These are phyloP conservation scores for Huntiella bhutanensis DNA, from an alignment of 2,329 filamentous ascomycete species.

Conservation along the genomic window DNA sequence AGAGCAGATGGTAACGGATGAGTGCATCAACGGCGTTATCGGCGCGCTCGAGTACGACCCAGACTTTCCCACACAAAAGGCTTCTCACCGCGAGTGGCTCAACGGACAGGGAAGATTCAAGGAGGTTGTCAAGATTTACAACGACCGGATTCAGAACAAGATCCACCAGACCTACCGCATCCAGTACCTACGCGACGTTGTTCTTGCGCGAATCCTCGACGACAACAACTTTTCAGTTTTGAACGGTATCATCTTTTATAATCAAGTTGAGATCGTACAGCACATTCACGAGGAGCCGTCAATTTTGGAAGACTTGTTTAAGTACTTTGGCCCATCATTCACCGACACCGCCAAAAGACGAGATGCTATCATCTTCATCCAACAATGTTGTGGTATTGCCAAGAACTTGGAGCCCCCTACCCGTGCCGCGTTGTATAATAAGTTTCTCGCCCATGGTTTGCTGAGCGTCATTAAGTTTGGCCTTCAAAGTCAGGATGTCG, in stretches of 20 bases:
- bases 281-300: conserved; percentile 67
- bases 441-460: conserved; percentile 74
- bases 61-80: conserved; percentile 93
- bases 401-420: conserved; percentile 81
- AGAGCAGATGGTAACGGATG: conserved; percentile 79
- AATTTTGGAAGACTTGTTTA: conserved; percentile 74
- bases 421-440: conserved; percentile 67
- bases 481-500: conserved; percentile 64
- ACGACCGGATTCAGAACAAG: conserved; percentile 63
- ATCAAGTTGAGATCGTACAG: conserved; percentile 93
- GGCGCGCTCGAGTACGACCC: conserved; percentile 95
- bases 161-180: conserved; percentile 93
- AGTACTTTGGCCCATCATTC: conserved; percentile 54
- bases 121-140: conserved; percentile 85
- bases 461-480: conserved; percentile 84
- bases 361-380: conserved; percentile 87
- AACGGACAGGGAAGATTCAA: conserved; percentile 80
- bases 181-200: conserved; percentile 96
- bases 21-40: conserved; percentile 77
- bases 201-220: conserved; percentile 84
- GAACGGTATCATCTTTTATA: conserved; percentile 96
- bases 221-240: conserved; percentile 95
- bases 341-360: conserved; percentile 58
- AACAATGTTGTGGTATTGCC: conserved; percentile 84
- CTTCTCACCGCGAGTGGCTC: conserved; percentile 88